A percentile compares a stretch with the other conserved stretches of the same genome.
Evolutionary conservation across 805 yeast species (phyloP).

Genomic region (Suhomyces faveliae): DNA sequence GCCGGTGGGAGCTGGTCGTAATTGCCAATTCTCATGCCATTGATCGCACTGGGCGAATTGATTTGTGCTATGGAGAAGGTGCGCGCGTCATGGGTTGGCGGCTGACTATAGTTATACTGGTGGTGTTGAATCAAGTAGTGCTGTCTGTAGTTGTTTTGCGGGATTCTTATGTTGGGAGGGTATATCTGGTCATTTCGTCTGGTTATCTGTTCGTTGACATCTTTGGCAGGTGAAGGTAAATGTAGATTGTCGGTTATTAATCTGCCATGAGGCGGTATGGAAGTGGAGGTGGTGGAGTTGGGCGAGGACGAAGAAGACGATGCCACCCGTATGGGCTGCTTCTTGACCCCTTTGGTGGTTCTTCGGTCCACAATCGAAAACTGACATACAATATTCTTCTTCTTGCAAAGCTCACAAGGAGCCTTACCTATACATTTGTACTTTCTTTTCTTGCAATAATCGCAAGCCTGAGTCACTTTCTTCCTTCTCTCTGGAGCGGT

Average conservation of each 20-base stretch:
- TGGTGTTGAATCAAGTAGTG: background rate
- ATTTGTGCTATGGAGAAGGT: conserved; percentile 5
- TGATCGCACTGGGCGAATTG: background rate
- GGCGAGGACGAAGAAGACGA: background rate
- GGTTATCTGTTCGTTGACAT: background rate
- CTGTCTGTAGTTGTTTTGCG: background rate
- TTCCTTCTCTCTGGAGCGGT: conserved; percentile 23
- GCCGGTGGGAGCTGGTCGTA: conserved; percentile 7
- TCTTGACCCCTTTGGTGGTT: conserved; percentile 14
- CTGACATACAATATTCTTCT: conserved; percentile 28
- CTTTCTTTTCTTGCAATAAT: conserved; percentile 44
- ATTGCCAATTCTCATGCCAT: background rate
- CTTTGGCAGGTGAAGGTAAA: background rate
- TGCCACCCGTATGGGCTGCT: background rate
- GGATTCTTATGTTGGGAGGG: background rate
- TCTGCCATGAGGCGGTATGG: background rate
- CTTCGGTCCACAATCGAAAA: conserved; percentile 25
- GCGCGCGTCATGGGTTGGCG: background rate
- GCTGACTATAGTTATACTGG: background rate
- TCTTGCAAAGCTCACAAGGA: conserved; percentile 36
- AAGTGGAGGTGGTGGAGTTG: conserved; percentile 1
- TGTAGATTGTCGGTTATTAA: background rate
- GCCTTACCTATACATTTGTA: conserved; percentile 24
- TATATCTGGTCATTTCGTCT: no score
- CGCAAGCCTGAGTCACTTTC: conserved; percentile 49